These are phyloP conservation scores for Hypocrella siamensis DNA, from an alignment of 2,329 filamentous ascomycete species.

Conservation along the genomic window DNA sequence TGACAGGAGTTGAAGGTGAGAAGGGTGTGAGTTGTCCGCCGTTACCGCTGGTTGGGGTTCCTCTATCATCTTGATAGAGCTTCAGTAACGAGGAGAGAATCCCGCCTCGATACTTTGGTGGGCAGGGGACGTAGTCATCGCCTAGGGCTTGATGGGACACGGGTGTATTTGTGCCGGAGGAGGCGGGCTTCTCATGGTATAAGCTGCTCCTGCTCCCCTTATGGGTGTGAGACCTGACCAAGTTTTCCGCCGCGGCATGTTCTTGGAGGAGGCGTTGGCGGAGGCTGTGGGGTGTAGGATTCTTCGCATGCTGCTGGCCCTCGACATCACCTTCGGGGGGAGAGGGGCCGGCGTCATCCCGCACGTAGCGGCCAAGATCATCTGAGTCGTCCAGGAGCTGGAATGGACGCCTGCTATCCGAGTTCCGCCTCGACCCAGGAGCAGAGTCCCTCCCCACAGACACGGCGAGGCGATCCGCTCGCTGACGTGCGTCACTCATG, in stretches of 20 bases:
- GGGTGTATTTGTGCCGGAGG: slow-evolving; percentile 22
- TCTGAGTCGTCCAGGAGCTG: slow-evolving; percentile 16
- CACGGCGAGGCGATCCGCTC: slow-evolving; percentile 22
- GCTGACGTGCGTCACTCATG: slow-evolving; percentile 22
- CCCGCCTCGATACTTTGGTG: slow-evolving; percentile 54
- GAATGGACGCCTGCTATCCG: slow-evolving; percentile 17
- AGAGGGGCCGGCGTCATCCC: slow-evolving; percentile 6
- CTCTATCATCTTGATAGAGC: slow-evolving; percentile 41
- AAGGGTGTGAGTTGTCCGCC: slow-evolving; percentile 26
- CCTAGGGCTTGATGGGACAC: slow-evolving; percentile 31
- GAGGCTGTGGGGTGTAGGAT: slow-evolving; percentile 11
- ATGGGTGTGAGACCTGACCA: slow-evolving; percentile 17
- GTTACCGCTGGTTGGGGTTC: slow-evolving; percentile 15
- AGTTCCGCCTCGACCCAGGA: slow-evolving; percentile 19
- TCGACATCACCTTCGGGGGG: slow-evolving; percentile 1
- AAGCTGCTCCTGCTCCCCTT: slow-evolving; percentile 14
- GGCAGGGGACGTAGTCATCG: slow-evolving; percentile 45
- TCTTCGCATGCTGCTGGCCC: slow-evolving; percentile 6
- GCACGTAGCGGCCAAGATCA: slow-evolving; percentile 7
- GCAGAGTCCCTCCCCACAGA: slow-evolving; percentile 23
- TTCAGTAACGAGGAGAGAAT: slow-evolving; percentile 59
- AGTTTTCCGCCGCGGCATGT: slow-evolving; percentile 16
- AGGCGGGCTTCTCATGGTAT: slow-evolving; percentile 12
- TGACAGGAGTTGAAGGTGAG: slow-evolving; percentile 20
- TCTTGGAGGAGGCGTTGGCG: slow-evolving; percentile 7